Base-by-base conservation (phyloP, 2,329 filamentous ascomycete species). In the Metarhizium guizhouense region DNA sequence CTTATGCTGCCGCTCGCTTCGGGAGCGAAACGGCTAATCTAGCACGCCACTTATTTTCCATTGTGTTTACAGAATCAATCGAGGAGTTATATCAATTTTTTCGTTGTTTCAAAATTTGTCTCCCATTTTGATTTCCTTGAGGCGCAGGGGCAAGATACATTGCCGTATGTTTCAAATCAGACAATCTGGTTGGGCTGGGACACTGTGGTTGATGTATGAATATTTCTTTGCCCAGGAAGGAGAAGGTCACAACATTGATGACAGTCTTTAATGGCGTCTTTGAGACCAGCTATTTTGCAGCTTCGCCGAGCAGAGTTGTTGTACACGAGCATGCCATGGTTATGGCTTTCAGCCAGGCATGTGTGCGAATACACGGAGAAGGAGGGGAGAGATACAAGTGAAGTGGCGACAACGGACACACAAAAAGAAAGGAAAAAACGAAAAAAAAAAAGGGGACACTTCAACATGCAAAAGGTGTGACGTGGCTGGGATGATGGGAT, bases 91-190 rank as follows among this genome's bases (percentile, higher is more conserved):
- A 59, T 56, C 52, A 54, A 29, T 57, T 57, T 60, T 53, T 34
- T 25, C 25, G 16, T 58, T 56, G 45, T 55, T 59, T 58, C 53
- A 57, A 59, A 56, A 56, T 53, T 60, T 63, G 47, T 38, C 53
- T 47, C 30, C 16, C 47, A 53, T 40, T 13, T 13, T 40, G 38
- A 55, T 55, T 53, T 47, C 49, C 38, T 54, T 32, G n/a, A 6
- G 53, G 56, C 53, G 53, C 47, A 50, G 36, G 51, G 43, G 43
- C 55, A 36, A 47, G 49, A 14, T 50, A 29, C 38, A 32, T 53
- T 53, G 38, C 30, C 48, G 47, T 4, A 18, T 54, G 32, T 53
- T 51, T 34, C n/a, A 32, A 3, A 48, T 11, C 49, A 51, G 49
- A 36, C 40, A 20, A 30, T 43, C 47, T 53, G 54, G 52, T 32